These are phyloP conservation scores for Lachnum nothofagi DNA, from an alignment of 2,329 filamentous ascomycete genomes.

Conservation along the genomic window DNA sequence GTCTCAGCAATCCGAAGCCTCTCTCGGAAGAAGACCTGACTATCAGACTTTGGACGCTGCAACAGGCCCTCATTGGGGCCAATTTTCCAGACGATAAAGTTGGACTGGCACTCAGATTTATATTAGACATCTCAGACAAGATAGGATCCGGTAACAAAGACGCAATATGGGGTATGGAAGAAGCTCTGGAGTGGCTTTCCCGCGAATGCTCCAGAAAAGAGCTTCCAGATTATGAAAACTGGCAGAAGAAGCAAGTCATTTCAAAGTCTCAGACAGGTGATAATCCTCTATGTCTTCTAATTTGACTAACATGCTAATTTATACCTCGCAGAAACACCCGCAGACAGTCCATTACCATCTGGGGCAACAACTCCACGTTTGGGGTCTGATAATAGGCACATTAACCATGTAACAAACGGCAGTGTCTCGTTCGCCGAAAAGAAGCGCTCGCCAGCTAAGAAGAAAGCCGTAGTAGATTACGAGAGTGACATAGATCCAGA, in stretches of 20 bases:
- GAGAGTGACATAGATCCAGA: conserved; percentile 72
- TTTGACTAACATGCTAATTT: conserved; percentile 11
- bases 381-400: conserved; percentile 30
- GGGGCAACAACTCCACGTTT: conserved; percentile 30
- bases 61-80: conserved; percentile 63
- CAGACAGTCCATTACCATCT: conserved; percentile 31
- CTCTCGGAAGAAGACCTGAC: conserved; percentile 72
- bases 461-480: conserved; percentile 39
- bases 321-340: conserved; percentile 26
- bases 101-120: conserved; percentile 57
- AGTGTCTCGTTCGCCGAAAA: conserved; percentile 15
- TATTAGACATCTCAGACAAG: conserved; percentile 62
- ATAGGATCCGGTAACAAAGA: conserved; percentile 55
- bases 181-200: conserved; percentile 87
- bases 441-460: conserved; percentile 18
- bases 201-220: conserved; percentile 65
- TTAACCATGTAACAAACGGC: conserved; percentile 12
- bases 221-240: conserved; percentile 65
- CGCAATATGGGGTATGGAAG: conserved; percentile 77
- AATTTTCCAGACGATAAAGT: conserved; percentile 63
- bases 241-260: conserved; percentile 24
- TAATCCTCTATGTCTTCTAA: conserved; percentile 6
- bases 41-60: conserved; percentile 77
- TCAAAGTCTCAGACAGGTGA: conserved; percentile 30
- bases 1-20: conserved; percentile 41